Conservation (phyloP, 2,329 filamentous ascomycete species). For the Capronia americana region DNA sequence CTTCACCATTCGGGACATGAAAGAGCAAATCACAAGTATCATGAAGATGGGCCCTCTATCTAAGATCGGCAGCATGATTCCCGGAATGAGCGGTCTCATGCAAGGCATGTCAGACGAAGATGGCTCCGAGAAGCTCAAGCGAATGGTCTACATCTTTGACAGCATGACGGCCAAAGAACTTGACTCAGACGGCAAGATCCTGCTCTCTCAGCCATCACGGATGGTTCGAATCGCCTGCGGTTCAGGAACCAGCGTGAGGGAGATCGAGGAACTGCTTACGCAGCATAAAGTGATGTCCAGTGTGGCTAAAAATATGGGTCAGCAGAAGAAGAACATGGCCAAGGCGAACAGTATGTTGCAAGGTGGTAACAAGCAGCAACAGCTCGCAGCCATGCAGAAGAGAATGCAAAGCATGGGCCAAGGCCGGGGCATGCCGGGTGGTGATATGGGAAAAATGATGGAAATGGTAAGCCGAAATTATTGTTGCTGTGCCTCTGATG, state of each 20-base stretch:
- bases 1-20: constrained; percentile 91
- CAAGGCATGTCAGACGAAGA: constrained; percentile 93
- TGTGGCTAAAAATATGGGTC: constrained; percentile 99
- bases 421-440: constrained; percentile 63
- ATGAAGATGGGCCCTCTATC: constrained; percentile 99
- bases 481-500: neutral
- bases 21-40: constrained; percentile 95
- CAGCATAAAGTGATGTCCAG: constrained; percentile 99
- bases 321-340: constrained; percentile 97
- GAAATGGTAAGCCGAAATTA: neutral
- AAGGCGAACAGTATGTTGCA: constrained; percentile 90
- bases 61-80: constrained; percentile 99
- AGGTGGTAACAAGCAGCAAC: constrained; percentile 86
- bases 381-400: constrained; percentile 94
- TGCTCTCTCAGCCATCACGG: constrained; percentile 87
- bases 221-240: constrained; percentile 92
- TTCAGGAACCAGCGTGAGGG: constrained; percentile 85
- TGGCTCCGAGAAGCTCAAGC: constrained; percentile 87
- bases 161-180: constrained; percentile 97
- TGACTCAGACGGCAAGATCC: constrained; percentile 92
- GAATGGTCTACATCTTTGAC: constrained; percentile 99
- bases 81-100: constrained; percentile 91
- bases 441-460: constrained; percentile 84
- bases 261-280: constrained; percentile 95
- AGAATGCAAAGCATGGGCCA: constrained; percentile 88